phyloP scores from a whole-genome alignment of 2,329 filamentous ascomycete genomes.

The Cordyceps cateniannulata region DNA sequence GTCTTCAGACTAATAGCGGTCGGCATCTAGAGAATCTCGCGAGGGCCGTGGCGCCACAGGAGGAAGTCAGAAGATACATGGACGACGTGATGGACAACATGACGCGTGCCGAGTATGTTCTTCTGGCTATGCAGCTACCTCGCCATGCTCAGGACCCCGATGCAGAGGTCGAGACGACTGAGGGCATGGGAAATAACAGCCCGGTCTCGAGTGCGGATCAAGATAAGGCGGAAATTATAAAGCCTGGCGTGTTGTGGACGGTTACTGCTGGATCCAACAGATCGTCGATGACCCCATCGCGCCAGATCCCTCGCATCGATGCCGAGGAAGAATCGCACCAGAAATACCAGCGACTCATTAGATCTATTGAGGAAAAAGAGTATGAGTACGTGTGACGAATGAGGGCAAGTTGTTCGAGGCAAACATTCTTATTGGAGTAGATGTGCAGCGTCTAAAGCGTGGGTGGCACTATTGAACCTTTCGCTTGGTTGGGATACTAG shows the following conservation, averaged over 20 bases:
- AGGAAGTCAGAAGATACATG: constrained; percentile 62
- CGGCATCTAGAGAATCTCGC: constrained; percentile 55
- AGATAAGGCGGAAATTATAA: constrained; percentile 16
- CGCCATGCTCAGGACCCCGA: constrained; percentile 29
- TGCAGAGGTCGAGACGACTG: constrained; percentile 20
- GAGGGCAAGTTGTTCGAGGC: neutral
- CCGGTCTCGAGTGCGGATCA: constrained; percentile 25
- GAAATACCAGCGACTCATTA: constrained; percentile 31
- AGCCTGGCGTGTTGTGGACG: constrained; percentile 31
- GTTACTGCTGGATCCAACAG: constrained; percentile 13
- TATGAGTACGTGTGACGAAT: constrained; percentile 17
- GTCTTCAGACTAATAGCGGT: constrained; percentile 47
- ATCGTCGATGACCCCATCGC: constrained; percentile 16
- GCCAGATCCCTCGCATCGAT: constrained; percentile 23
- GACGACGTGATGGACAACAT: constrained; percentile 64
- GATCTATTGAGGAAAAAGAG: constrained; percentile 30
- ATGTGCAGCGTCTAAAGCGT: neutral
- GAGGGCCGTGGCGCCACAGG: constrained; percentile 54
- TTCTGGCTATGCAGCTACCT: constrained; percentile 61
- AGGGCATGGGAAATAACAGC: constrained; percentile 26
- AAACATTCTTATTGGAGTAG: neutral
- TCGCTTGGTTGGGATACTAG: constrained; percentile 4
- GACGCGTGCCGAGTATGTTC: constrained; percentile 60
- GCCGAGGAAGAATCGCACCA: constrained; percentile 29
- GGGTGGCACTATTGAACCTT: constrained; percentile 1